Percentiles rank a stretch among this genome's conserved stretches.
These are phyloP conservation scores for Diaporthe helianthi DNA, from an alignment of 2,329 filamentous ascomycete genomes.

Conservation along the genomic window DNA sequence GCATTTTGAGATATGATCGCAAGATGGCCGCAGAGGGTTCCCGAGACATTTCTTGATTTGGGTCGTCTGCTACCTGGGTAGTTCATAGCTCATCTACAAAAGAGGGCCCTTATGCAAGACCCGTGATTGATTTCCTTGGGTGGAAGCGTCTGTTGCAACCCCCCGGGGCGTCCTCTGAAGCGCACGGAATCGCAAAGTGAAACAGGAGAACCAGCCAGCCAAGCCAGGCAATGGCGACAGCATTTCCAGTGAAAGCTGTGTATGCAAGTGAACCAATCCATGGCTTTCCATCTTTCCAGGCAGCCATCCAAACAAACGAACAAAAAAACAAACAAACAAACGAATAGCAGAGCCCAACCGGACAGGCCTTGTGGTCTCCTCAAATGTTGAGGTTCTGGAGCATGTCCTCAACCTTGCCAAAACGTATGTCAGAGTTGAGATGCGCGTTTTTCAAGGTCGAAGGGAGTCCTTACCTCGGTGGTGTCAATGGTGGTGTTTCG, in stretches of 20 bases:
- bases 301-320: neutral
- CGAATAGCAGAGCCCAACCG: neutral
- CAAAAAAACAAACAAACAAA: neutral
- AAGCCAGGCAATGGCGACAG: neutral
- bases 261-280: neutral
- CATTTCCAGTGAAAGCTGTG: neutral
- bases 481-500: constrained; percentile 5
- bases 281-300: too few relatives aligned
- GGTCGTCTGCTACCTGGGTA: too few relatives aligned
- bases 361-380: neutral
- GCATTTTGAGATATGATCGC: constrained; percentile 49
- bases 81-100: neutral
- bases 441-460: too few relatives aligned
- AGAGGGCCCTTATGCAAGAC: neutral
- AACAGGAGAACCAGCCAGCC: neutral
- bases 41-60: neutral
- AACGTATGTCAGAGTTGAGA: neutral
- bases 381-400: neutral
- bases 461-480: neutral
- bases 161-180: too few relatives aligned
- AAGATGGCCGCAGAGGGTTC: neutral
- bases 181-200: too few relatives aligned
- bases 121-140: neutral
- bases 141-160: too few relatives aligned
- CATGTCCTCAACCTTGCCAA: neutral